phyloP scores from a whole-genome alignment of 345 rosid species.

The Camelina laxa region DNA sequence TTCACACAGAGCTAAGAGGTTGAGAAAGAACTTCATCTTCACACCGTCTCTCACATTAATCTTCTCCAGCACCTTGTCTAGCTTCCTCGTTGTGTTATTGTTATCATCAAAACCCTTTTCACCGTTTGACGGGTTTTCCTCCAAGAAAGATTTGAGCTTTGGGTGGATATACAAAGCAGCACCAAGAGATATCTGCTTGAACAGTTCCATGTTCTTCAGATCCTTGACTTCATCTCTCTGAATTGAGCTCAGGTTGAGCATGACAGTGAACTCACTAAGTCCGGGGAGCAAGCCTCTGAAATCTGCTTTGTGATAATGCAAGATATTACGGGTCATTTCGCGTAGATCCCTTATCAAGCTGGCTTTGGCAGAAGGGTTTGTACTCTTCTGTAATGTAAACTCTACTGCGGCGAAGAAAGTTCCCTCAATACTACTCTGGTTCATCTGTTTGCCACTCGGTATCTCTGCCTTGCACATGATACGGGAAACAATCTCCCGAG shows the following conservation, averaged over 20 bases:
- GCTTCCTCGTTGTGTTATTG: conserved; percentile 48
- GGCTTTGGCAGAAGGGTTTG: conserved; percentile 58
- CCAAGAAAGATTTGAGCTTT: conserved; percentile 46
- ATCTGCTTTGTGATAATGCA: conserved; percentile 93
- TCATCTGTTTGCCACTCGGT: conserved; percentile 53
- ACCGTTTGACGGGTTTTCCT: conserved; percentile 18
- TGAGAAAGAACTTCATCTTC: conserved; percentile 81
- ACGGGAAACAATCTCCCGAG: conserved; percentile 54
- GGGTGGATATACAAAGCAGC: conserved; percentile 79
- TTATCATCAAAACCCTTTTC: conserved; percentile 43
- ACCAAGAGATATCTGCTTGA: conserved; percentile 69
- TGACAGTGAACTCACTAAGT: conserved; percentile 74
- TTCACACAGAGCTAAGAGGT: conserved; percentile 65
- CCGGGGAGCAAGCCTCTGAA: conserved; percentile 87
- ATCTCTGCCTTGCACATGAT: conserved; percentile 71
- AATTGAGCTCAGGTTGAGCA: conserved; percentile 62
- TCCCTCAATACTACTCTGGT: conserved; percentile 49
- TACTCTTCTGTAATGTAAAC: conserved; percentile 62
- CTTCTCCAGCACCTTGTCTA: conserved; percentile 60
- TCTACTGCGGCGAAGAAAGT: conserved; percentile 74
- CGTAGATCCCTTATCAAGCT: conserved; percentile 78
- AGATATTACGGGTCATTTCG: conserved; percentile 76
- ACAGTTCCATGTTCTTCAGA: conserved; percentile 50
- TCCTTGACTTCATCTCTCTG: conserved; percentile 62
- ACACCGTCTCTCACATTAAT: conserved; percentile 69